A percentile compares a stretch with the other conserved stretches of the same genome.
These are phyloP conservation scores for Marchantia paleacea DNA, from an alignment of 225 moss, liverwort and hornwort species.

Conservation along the genomic window DNA sequence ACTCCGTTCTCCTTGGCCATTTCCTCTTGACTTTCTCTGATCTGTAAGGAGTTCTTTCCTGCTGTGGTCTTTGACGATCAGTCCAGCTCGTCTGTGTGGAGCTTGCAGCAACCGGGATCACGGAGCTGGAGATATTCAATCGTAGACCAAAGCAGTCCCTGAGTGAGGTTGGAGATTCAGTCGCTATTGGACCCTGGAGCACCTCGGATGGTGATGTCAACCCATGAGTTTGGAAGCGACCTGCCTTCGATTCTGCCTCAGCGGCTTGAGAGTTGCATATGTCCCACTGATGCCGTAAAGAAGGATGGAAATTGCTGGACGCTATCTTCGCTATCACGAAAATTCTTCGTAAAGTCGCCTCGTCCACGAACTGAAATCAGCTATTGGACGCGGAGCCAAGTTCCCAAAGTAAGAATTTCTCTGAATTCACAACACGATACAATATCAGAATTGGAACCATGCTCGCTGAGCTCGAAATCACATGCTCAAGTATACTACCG, in stretches of 20 bases:
- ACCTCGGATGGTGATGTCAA: not conserved
- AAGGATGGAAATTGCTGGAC: conserved; percentile 2
- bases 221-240: not conserved
- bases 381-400: not conserved
- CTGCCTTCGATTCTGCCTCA: not conserved
- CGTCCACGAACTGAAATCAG: not conserved
- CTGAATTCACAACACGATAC: not conserved
- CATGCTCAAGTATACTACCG: not conserved
- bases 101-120: not conserved
- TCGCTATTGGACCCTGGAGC: not conserved
- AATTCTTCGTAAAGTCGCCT: not conserved
- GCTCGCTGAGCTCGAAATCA: not conserved
- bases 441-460: not conserved
- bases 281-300: not conserved
- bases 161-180: not conserved
- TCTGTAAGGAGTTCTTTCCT: not conserved
- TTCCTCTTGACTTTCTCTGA: not conserved
- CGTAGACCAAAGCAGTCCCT: not conserved
- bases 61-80: not conserved
- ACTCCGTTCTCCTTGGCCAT: not conserved
- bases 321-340: not conserved
- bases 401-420: not conserved
- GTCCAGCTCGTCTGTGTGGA: not conserved
- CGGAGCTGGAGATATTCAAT: not conserved
- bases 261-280: not conserved